A percentile compares a stretch with the other conserved stretches of the same genome.
Conservation (phyloP, 2,329 filamentous ascomycete genomes). For the Uncinocarpus reesii region DNA sequence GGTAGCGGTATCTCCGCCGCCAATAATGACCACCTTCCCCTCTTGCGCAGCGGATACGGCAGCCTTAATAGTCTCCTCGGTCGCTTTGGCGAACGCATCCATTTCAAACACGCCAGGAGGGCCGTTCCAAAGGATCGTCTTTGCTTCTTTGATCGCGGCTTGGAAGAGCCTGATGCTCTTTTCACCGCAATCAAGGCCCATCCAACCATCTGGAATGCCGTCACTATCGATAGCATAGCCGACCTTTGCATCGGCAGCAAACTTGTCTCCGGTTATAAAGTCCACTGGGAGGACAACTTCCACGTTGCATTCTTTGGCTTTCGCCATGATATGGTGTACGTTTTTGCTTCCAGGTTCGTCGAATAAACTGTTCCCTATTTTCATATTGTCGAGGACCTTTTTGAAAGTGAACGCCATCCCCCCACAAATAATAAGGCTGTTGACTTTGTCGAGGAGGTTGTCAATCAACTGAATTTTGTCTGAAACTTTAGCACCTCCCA, state of each 20-base stretch:
- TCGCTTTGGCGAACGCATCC: conserved; percentile 83
- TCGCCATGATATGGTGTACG: conserved; percentile 74
- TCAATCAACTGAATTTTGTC: conserved; percentile 99
- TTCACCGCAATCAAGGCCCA: conserved; percentile 90
- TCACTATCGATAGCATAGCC: conserved; percentile 74
- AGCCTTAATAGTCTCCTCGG: conserved; percentile 82
- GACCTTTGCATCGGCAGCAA: conserved; percentile 69
- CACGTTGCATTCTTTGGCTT: conserved; percentile 94
- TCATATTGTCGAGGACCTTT: conserved; percentile 86
- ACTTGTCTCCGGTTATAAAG: conserved; percentile 94
- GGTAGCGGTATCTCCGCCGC: conserved; percentile 94
- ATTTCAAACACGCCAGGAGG: conserved; percentile 97
- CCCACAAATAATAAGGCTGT: conserved; percentile 92
- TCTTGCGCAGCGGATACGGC: conserved; percentile 68
- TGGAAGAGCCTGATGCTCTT: conserved; percentile 84
- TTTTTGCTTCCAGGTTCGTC: conserved; percentile 92
- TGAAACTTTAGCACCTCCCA: conserved; percentile 94
- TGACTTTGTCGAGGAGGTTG: conserved; percentile 95
- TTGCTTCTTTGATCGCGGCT: conserved; percentile 70
- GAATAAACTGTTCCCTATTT: conserved; percentile 84
- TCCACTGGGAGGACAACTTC: conserved; percentile 90
- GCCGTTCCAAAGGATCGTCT: conserved; percentile 99
- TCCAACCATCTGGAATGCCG: conserved; percentile 93
- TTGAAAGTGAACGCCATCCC: conserved; percentile 99
- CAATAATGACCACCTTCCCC: conserved; percentile 96